A percentile compares a stretch with the other conserved stretches of the same genome.
These are phyloP conservation scores for Scedosporium minutisporum DNA, from an alignment of 2,329 filamentous ascomycete species.

Conservation along the genomic window DNA sequence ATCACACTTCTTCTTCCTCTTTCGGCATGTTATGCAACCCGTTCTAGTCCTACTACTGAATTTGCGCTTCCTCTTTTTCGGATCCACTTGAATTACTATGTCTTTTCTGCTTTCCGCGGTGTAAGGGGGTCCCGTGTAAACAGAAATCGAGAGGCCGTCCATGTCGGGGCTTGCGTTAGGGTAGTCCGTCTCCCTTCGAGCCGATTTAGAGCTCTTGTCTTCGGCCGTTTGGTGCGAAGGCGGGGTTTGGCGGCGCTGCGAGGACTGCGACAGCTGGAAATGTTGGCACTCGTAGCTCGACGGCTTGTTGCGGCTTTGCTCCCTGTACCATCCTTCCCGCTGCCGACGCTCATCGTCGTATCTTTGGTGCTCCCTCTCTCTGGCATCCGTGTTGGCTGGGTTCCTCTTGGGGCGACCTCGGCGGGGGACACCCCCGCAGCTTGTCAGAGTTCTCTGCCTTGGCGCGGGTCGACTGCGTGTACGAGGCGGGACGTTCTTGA, in stretches of 20 bases:
- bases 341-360: slow-evolving; percentile 9
- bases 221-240: slow-evolving; percentile 37
- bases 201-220: slow-evolving; percentile 36
- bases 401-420: slow-evolving; percentile 22
- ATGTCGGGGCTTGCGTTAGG: slow-evolving; percentile 44
- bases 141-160: slow-evolving; percentile 34
- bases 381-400: slow-evolving; percentile 23
- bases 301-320: slow-evolving; percentile 37
- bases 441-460: slow-evolving; percentile 42
- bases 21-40: slow-evolving; percentile 83
- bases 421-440: slow-evolving; percentile 24
- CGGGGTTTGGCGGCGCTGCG: slow-evolving; percentile 27
- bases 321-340: slow-evolving; percentile 39
- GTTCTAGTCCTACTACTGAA: slow-evolving; percentile 97
- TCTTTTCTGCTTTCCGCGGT: slow-evolving; percentile 39
- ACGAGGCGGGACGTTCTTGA: slow-evolving; percentile 31
- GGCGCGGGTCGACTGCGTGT: slow-evolving; percentile 26
- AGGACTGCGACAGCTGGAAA: slow-evolving; percentile 1
- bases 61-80: slow-evolving; percentile 64
- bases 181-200: slow-evolving; percentile 37
- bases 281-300: slow-evolving; percentile 34
- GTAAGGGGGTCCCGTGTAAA: slow-evolving; percentile 31
- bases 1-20: slow-evolving; percentile 96
- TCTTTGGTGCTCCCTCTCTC: not conserved
- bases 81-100: slow-evolving; percentile 44